These are phyloP conservation scores for Elasticomyces elasticus DNA, from an alignment of 495 filamentous ascomycete genomes.

Conservation along the genomic window DNA sequence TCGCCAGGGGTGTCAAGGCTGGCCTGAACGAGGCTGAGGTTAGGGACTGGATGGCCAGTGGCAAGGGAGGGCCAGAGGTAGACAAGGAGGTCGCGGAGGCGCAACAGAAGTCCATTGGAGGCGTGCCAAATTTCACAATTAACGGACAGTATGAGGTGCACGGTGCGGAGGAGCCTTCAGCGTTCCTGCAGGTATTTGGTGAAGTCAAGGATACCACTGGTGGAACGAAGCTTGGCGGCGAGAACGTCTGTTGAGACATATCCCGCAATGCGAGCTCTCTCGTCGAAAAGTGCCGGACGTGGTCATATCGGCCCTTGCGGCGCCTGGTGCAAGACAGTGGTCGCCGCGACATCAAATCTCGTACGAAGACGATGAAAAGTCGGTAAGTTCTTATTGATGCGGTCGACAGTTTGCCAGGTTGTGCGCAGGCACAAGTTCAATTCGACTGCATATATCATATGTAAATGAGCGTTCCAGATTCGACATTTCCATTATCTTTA, in stretches of 20 bases:
- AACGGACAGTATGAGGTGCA: slow-evolving; percentile 29
- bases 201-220: slow-evolving; percentile 26
- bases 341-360: no score
- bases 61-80: slow-evolving; percentile 56
- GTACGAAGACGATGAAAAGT: background rate
- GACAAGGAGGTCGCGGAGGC: slow-evolving; percentile 59
- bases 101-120: slow-evolving; percentile 47
- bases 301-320: no score
- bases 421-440: background rate
- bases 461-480: background rate
- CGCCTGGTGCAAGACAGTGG: no score
- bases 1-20: slow-evolving; percentile 50
- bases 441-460: background rate
- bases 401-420: background rate
- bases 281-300: no score
- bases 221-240: slow-evolving; percentile 1
- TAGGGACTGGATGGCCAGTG: slow-evolving; percentile 51
- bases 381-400: background rate
- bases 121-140: slow-evolving; percentile 62
- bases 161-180: slow-evolving; percentile 32
- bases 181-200: slow-evolving; percentile 31
- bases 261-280: no score
- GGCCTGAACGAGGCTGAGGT: slow-evolving; percentile 52
- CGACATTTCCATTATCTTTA: background rate
- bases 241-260: slow-evolving; percentile 7